phyloP scores from a whole-genome alignment of 2,329 filamentous ascomycete species.

The Ceratocystiopsis sp. region DNA sequence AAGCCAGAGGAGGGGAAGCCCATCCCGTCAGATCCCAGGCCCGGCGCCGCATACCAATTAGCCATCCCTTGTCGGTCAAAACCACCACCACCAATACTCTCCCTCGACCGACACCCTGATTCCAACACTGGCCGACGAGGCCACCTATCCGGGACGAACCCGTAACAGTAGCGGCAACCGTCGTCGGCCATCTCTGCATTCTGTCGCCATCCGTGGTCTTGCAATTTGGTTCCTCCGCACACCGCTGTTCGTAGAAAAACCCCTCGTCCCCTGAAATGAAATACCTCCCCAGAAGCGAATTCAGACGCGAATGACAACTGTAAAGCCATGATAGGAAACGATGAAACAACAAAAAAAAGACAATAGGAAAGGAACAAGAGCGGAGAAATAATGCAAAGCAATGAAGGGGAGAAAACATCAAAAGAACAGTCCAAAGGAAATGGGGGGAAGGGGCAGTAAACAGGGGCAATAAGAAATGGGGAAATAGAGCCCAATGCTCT shows the following conservation, averaged over 20 bases:
- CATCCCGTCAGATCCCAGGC: too few species aligned
- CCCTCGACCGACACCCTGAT: too few species aligned
- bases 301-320: conserved; percentile 15
- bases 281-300: conserved; percentile 21
- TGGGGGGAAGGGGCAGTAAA: not conserved
- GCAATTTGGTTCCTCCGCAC: conserved; percentile 9
- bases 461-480: not conserved
- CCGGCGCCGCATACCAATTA: too few species aligned
- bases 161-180: not conserved
- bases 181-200: not conserved
- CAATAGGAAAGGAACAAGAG: not conserved
- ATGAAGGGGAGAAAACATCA: not conserved
- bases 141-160: too few species aligned
- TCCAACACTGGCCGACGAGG: not conserved
- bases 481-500: not conserved
- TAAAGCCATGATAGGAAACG: conserved; percentile 10
- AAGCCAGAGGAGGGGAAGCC: too few species aligned
- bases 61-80: too few species aligned
- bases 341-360: conserved; percentile 3
- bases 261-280: conserved; percentile 16
- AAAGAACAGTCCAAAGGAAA: not conserved
- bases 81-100: too few species aligned
- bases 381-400: not conserved
- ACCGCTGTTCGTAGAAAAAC: conserved; percentile 3
- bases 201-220: conserved; percentile 1